Evolutionary conservation across 106 monocot genomes (phyloP), one percentile per base, ranked within the genome.

Genomic region (Dioscorea zingiberensis): DNA sequence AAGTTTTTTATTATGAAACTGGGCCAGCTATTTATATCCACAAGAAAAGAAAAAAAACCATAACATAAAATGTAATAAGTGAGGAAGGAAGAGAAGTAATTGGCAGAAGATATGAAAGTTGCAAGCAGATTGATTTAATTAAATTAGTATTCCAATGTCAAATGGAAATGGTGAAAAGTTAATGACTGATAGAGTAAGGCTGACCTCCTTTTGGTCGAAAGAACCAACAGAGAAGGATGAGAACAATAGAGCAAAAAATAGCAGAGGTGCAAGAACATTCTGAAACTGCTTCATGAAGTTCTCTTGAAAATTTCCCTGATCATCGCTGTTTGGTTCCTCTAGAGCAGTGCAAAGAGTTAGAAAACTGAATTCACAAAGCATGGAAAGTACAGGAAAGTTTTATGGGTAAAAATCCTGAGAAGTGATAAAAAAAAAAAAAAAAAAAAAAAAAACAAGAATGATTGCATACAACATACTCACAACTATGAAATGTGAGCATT

Each of bases 271-370:
- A 28, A 88, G 59, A 70, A 81, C 81, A 80, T 67, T 86, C 62
- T 92, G 88, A 67, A 92, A 69, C 28, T 84, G 91, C 65, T 78
- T 83, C 26, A 82, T 61, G 27, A 88, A 67, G 76, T 60, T 76
- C 48, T 92, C 86, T 59, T 82, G 75, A 69, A 82, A 93, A 65
- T 71, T 78, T 27, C 87, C 84, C 46, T 75, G 77, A 72, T 87
- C 85, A 21, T 92, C 88, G 18, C 92, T 48, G 75, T 53, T 71
- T 67, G 97, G 72, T 54, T 92, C 83, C 72, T 88, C 92, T 92
- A n/a, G 79, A 68, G 55, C 25, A 38, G 10, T 6, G 38, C 38
- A 38, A 1, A 38, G 38, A 38, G 51, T 18, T 13, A 18, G 51
- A 51, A 51, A 16, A 51, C 19, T 18, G 2, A 16, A 51, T 51